Evolutionary conservation across 2,329 filamentous ascomycete species (phyloP).

Genomic region (Diaporthe batatas): DNA sequence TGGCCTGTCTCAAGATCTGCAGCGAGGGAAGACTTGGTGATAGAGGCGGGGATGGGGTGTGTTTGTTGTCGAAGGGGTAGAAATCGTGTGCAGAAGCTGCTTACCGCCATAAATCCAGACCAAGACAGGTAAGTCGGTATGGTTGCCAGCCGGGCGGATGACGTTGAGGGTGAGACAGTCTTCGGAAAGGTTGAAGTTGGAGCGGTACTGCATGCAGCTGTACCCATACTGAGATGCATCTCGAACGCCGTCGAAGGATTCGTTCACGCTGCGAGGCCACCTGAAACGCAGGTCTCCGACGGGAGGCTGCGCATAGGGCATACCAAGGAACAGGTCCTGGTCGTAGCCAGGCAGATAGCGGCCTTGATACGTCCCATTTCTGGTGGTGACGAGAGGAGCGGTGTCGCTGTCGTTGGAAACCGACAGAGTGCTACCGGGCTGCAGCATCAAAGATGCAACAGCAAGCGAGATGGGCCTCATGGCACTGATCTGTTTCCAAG

Average conservation of each 20-base stretch:
- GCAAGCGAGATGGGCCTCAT: conserved; percentile 37
- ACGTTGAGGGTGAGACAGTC: conserved; percentile 62
- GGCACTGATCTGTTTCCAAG: neutral
- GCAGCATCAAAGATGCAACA: conserved; percentile 22
- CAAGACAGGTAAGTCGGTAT: conserved; percentile 55
- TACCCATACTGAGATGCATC: conserved; percentile 58
- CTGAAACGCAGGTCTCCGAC: conserved; percentile 53
- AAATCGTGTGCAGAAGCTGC: no score
- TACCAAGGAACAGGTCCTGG: conserved; percentile 58
- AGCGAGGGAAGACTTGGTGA: no score
- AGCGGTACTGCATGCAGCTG: conserved; percentile 62
- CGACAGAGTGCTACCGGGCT: conserved; percentile 2
- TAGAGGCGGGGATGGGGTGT: no score
- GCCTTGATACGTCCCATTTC: conserved; percentile 54
- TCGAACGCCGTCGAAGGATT: conserved; percentile 54
- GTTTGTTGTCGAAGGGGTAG: no score
- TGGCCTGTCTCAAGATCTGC: no score
- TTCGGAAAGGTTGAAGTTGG: conserved; percentile 59
- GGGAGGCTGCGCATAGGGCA: conserved; percentile 56
- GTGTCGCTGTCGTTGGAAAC: neutral
- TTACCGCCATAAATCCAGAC: conserved; percentile 68
- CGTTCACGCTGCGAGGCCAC: conserved; percentile 54
- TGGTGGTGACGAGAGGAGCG: conserved; percentile 44
- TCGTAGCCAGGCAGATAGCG: conserved; percentile 51
- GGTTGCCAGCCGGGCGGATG: conserved; percentile 55